Percentiles rank a stretch among this genome's conserved stretches.
These are phyloP conservation scores for Coemansia sp. DNA, from an alignment of 192 early-diverging fungal species.

Conservation along the genomic window DNA sequence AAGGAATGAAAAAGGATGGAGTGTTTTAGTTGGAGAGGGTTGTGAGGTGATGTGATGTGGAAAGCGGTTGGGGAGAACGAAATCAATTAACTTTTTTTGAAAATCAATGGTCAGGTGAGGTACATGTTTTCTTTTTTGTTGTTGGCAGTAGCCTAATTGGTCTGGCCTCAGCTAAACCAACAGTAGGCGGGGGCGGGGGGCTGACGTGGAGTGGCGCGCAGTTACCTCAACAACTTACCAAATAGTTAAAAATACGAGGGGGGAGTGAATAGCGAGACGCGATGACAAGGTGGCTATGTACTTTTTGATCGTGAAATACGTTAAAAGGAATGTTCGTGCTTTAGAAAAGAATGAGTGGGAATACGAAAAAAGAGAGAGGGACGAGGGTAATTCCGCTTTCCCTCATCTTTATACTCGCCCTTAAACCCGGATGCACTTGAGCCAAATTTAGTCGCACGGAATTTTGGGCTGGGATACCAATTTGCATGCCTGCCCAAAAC, in stretches of 20 bases:
- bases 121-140: not conserved
- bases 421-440: not conserved
- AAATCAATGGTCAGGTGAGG: not conserved
- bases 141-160: slow-evolving; percentile 4
- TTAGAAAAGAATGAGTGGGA: not conserved
- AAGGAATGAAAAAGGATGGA: not conserved
- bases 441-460: not conserved
- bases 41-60: not conserved
- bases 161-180: not conserved
- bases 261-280: not conserved
- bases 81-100: not conserved
- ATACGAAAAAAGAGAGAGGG: not conserved
- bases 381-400: not conserved
- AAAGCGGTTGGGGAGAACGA: not conserved
- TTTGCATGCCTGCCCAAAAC: not conserved
- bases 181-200: not conserved
- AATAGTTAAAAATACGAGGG: not conserved
- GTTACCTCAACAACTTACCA: not conserved
- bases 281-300: too few relatives aligned
- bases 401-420: not conserved
- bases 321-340: not conserved
- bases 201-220: not conserved
- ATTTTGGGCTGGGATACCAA: not conserved
- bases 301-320: not conserved
- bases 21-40: not conserved